Evolutionary conservation across 2,329 filamentous ascomycete genomes (phyloP), one percentile per base, ranked within the genome.

Genomic region (Pyrenochaeta sp.): DNA sequence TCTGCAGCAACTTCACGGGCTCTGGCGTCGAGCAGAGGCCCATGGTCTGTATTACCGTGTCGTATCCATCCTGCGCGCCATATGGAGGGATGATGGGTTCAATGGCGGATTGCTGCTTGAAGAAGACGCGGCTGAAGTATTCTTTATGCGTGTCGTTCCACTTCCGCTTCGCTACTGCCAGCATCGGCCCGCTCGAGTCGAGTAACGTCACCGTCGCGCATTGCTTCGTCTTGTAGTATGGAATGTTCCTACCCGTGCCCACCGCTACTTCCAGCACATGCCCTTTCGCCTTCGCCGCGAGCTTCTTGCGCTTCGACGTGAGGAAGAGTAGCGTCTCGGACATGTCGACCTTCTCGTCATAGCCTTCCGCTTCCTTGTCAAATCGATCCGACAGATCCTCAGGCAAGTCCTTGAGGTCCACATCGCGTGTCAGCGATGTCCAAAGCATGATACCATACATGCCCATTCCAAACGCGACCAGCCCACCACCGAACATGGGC

Each of bases 11-110:
- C 56, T 73, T 72, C 34, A 77, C 77, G 2, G 82, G 82, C 48
- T 79, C 73, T 6, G 77, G 71, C 27, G 81, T 83, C 36, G 80
- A 82, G 72, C 82, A 84, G 7, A 84, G 71, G 5, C 82, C 82
- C 80, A 84, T 83, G 2, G 82, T 83, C 67, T 84, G 81, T 45
- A 84, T 69, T 39, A 84, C 80, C 1, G 81, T 83, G 54, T 83
- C 81, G 67, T 81, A 84, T 25, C 77, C 77, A 32, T 78, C 77
- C 40, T 73, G 72, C 12, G 76, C 71, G 36, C 66, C 73, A 28
- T 79, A 80, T 7, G 80, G 78, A 8, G 77, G 73, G 7, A 77
- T 77, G 64, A 83, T 81, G 8, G 74, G 70, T 8, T 78, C 77
- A 39, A 81, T 61, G 19, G 79, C 80, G 27, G 80, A 81, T 40